A percentile compares a stretch with the other conserved stretches of the same genome.
Conservation (phyloP, 495 filamentous ascomycete species). For the Glutinoglossum americanum region DNA sequence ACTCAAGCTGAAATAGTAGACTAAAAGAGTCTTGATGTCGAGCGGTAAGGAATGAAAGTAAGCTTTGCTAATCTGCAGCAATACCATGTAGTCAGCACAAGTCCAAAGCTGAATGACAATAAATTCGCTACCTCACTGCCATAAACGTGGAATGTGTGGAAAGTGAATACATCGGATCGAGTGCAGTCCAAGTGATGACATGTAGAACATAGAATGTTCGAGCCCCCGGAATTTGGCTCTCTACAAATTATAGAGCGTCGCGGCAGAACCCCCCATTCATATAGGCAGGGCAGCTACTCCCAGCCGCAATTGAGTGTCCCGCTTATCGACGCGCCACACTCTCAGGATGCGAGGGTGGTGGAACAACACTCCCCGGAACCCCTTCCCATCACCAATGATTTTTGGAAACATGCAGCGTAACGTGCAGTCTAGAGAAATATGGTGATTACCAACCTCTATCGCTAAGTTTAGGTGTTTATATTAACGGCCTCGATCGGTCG, state of each 20-base stretch:
- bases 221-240: neutral
- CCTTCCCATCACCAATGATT: neutral
- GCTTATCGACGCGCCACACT: neutral
- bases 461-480: neutral
- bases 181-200: neutral
- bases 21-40: neutral
- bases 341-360: neutral
- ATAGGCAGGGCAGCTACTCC: neutral
- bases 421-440: neutral
- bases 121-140: neutral
- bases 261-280: neutral
- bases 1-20: neutral
- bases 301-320: neutral
- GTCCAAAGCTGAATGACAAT: neutral
- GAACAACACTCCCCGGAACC: neutral
- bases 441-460: neutral
- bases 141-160: neutral
- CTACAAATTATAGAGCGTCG: neutral
- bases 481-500: neutral
- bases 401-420: no score
- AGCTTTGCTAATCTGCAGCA: neutral
- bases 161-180: neutral
- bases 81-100: neutral
- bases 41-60: neutral
- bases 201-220: neutral